phyloP scores from a whole-genome alignment of 768 basidiomycete genomes.

The Termitomyces sp. region DNA sequence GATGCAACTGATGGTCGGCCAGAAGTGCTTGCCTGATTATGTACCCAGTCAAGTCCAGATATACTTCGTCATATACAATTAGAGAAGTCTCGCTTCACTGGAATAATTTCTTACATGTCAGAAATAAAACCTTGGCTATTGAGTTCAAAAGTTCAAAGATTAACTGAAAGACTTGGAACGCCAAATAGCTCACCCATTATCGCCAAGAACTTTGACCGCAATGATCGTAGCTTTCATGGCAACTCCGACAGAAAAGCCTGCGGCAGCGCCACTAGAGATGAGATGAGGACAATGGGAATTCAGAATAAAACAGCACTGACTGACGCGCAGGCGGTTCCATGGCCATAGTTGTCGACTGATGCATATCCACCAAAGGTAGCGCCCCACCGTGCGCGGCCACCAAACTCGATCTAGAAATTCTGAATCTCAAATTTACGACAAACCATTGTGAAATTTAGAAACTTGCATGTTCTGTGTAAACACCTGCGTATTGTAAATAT shows the following conservation, averaged over 20 bases:
- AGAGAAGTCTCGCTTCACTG: not conserved
- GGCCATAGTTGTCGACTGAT: constrained; percentile 31
- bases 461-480: constrained; percentile 3
- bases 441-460: too few species aligned
- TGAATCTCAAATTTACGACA: not conserved
- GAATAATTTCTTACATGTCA: not conserved
- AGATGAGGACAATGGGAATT: not conserved
- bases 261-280: constrained; percentile 25
- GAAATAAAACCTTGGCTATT: not conserved
- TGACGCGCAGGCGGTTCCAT: constrained; percentile 36
- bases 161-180: not conserved
- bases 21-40: not conserved
- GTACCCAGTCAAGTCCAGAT: constrained; percentile 2
- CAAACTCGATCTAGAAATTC: constrained; percentile 27
- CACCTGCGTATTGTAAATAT: not conserved
- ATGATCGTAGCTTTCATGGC: constrained; percentile 20
- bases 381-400: constrained; percentile 38
- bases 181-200: not conserved
- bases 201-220: constrained; percentile 9
- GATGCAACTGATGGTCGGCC: constrained; percentile 1
- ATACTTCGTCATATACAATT: not conserved
- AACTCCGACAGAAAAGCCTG: constrained; percentile 28
- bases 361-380: constrained; percentile 26
- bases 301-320: constrained; percentile 3
- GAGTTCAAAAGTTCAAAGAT: not conserved